A percentile compares a stretch with the other conserved stretches of the same genome.
These are phyloP conservation scores for Cydonia oblonga DNA, from an alignment of 331 rosid species.

Conservation along the genomic window DNA sequence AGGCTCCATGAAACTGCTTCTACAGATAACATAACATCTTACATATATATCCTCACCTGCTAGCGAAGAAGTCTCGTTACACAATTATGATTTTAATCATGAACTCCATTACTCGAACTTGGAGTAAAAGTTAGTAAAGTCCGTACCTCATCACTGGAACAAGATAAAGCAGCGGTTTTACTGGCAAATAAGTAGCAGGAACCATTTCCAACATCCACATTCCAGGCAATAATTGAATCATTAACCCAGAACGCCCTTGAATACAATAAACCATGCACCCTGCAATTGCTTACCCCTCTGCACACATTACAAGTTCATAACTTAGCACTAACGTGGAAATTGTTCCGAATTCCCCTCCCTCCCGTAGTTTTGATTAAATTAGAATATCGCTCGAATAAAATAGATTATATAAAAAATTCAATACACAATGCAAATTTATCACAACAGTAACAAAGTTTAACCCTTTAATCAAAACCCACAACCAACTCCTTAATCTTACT, in stretches of 20 bases:
- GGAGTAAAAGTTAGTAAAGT: neutral
- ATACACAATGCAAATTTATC: neutral
- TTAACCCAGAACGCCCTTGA: conserved; percentile 78
- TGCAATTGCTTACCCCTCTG: conserved; percentile 18
- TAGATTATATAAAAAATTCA: no score
- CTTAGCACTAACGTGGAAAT: neutral
- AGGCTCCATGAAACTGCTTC: neutral
- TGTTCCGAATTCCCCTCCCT: neutral
- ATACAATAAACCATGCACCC: conserved; percentile 33
- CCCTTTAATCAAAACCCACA: neutral
- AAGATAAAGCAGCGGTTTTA: conserved; percentile 39
- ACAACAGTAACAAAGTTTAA: neutral
- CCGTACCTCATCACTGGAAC: conserved; percentile 42
- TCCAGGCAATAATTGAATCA: conserved; percentile 69
- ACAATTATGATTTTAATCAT: neutral
- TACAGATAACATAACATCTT: neutral
- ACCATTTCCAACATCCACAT: conserved; percentile 43
- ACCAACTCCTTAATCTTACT: neutral
- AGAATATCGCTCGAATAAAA: neutral
- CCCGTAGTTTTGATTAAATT: neutral
- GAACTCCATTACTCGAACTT: neutral
- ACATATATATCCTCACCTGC: conserved; percentile 79
- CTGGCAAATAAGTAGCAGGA: conserved; percentile 54
- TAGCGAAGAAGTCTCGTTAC: neutral
- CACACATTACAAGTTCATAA: neutral